phyloP scores from a whole-genome alignment of 2,329 filamentous ascomycete genomes.

The Clonostachys solani region DNA sequence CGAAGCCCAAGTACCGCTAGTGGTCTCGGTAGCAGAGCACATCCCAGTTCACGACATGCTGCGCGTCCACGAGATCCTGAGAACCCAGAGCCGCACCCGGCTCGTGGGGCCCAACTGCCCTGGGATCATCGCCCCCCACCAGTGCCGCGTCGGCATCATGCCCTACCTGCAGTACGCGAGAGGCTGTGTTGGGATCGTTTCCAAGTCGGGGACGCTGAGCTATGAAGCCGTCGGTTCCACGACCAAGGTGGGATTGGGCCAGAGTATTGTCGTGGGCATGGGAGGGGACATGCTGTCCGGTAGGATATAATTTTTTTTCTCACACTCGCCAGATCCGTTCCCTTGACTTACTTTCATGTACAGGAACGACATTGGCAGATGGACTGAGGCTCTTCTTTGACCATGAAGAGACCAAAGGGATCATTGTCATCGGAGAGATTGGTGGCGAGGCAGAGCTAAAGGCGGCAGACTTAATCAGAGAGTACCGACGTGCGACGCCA shows the following conservation, averaged over 20 bases:
- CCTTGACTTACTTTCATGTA: background rate
- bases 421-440: slow-evolving; percentile 69
- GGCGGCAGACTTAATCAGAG: slow-evolving; percentile 66
- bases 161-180: slow-evolving; percentile 35
- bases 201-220: slow-evolving; percentile 77
- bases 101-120: slow-evolving; percentile 79
- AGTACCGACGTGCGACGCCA: slow-evolving; percentile 51
- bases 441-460: slow-evolving; percentile 66
- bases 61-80: slow-evolving; percentile 63
- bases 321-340: background rate
- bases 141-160: slow-evolving; percentile 48
- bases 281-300: slow-evolving; percentile 73
- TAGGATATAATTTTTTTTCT: slow-evolving; percentile 4
- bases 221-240: slow-evolving; percentile 77
- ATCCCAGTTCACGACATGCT: slow-evolving; percentile 76
- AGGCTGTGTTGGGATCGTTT: slow-evolving; percentile 69
- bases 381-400: slow-evolving; percentile 63
- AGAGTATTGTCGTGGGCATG: slow-evolving; percentile 74
- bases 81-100: slow-evolving; percentile 66
- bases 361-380: slow-evolving; percentile 65
- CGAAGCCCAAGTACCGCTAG: slow-evolving; percentile 71
- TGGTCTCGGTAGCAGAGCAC: slow-evolving; percentile 77
- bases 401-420: slow-evolving; percentile 65
- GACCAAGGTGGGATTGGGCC: slow-evolving; percentile 68
- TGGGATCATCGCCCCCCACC: slow-evolving; percentile 72